Percentiles rank a stretch among this genome's conserved stretches.
phyloP scores from a whole-genome alignment of 371 early-diverging fungal genomes.

The Mucor ambiguus region DNA sequence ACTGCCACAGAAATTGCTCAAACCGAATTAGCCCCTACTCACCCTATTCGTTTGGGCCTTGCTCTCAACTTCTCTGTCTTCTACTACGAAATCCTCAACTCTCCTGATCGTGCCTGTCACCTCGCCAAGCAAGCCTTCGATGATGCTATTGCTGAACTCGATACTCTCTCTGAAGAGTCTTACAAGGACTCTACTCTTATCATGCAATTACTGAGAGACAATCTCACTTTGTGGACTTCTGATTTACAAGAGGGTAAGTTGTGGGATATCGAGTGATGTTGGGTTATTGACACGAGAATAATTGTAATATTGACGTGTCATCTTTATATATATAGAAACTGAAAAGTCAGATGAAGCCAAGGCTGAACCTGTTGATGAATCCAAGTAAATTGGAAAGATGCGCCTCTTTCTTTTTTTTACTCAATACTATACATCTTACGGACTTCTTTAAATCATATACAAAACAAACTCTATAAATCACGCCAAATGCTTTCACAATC shows the following conservation, averaged over 20 bases:
- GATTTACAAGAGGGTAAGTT: slow-evolving; percentile 86
- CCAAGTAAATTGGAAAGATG: slow-evolving; percentile 19
- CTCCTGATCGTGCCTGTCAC: slow-evolving; percentile 98
- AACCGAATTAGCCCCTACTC: slow-evolving; percentile 95
- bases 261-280: neutral
- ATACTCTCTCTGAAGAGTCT: slow-evolving; percentile 97
- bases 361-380: slow-evolving; percentile 28
- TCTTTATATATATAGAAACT: slow-evolving; percentile 84
- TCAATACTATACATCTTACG: slow-evolving; percentile 3
- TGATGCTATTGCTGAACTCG: slow-evolving; percentile 99
- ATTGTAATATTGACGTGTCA: neutral
- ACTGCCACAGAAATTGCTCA: slow-evolving; percentile 94
- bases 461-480: slow-evolving; percentile 1
- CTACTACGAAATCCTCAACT: slow-evolving; percentile 99
- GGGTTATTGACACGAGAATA: neutral
- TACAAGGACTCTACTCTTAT: slow-evolving; percentile 99
- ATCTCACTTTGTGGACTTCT: slow-evolving; percentile 99
- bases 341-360: slow-evolving; percentile 29
- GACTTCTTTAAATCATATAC: neutral
- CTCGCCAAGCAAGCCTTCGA: slow-evolving; percentile 99
- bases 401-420: neutral
- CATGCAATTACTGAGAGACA: slow-evolving; percentile 99
- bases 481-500: neutral
- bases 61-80: slow-evolving; percentile 99
- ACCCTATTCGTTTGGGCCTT: slow-evolving; percentile 99